Evolutionary conservation across 352 stramenopile species (phyloP), one percentile per base, ranked within the genome.

Genomic region (Thalassiosira mediterranea): DNA sequence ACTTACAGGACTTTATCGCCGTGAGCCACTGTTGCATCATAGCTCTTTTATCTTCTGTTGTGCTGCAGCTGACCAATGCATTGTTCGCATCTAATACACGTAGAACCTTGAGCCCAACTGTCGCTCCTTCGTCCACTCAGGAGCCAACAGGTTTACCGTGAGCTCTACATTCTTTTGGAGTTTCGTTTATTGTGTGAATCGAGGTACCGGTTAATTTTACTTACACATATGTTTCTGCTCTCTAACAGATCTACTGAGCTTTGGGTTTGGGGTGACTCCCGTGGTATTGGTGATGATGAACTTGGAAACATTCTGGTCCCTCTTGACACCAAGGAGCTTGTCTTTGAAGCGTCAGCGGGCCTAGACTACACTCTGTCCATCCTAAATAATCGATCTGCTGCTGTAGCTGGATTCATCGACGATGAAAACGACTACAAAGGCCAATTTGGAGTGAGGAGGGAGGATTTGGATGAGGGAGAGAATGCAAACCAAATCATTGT

Each of bases 291-390:
- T 2, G 15, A 49, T 17, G 21, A 44, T 11, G 29, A 44, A 10
- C 4, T 15, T 42, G 26, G 38, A 23, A 29, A 79, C 49, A 32
- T 53, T 19, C 7, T 28, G 2, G 28, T 67, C 26, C 72, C 72
- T 13, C 10, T 49, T 44, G 11, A 63, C 17, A 21, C 61, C 5
- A 32, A 66, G 52, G 57, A 76, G 59, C 5, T 21, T 29, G 28
- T 81, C 3, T 17, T 54, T 28, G 49, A 68, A 31, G 63, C 49
- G 10, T 72, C 63, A 21, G 72, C 72, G n/a, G 72, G 72, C 13
- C 57, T 46, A 34, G 21, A 42, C 4, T 81, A 81, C 59, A 76
- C 72, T 7, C 32, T 81, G 3, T 13, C 59, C 1, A 44, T 81
- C 13, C 19, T 63, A 2, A 57, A 19, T n/a, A 42, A 76, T 40